These are phyloP conservation scores for Suhomyces faveliae DNA, from an alignment of 805 yeast genomes.

Conservation along the genomic window DNA sequence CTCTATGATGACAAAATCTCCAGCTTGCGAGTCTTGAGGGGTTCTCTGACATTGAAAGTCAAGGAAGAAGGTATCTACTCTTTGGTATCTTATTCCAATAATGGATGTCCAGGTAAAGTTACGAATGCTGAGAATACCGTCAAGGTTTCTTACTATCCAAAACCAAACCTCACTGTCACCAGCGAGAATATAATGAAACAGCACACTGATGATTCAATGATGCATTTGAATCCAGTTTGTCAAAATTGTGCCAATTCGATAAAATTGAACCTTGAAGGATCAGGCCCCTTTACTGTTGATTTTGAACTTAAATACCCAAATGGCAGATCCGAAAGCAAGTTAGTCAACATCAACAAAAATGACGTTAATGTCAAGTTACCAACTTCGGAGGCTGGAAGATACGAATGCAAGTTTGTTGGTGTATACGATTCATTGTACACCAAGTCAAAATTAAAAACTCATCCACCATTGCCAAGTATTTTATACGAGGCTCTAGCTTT, in stretches of 20 bases:
- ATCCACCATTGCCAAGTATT: conserved; percentile 17
- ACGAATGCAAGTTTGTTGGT: conserved; percentile 57
- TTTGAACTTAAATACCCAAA: conserved; percentile 62
- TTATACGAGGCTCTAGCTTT: conserved; percentile 50
- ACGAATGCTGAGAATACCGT: conserved; percentile 16
- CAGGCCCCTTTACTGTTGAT: conserved; percentile 66
- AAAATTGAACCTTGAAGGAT: conserved; percentile 48
- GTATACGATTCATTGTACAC: conserved; percentile 66
- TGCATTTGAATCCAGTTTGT: conserved; percentile 31
- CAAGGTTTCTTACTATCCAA: conserved; percentile 21
- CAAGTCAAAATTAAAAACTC: conserved; percentile 25
- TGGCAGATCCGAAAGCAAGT: conserved; percentile 43
- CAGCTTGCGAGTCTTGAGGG: conserved; percentile 7
- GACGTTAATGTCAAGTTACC: conserved; percentile 36
- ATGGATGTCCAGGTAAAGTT: conserved; percentile 46
- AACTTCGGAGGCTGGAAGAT: conserved; percentile 53
- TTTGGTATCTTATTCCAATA: conserved; percentile 38
- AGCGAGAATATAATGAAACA: conserved; percentile 19
- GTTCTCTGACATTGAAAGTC: conserved; percentile 26
- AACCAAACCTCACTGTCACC: conserved; percentile 24
- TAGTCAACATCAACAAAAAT: conserved; percentile 30
- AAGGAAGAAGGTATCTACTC: conserved; percentile 43
- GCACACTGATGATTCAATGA: conserved; percentile 21
- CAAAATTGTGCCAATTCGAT: conserved; percentile 27
- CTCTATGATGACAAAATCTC: conserved; percentile 22